These are phyloP conservation scores for Colletotrichum sp. DNA, from an alignment of 2,329 filamentous ascomycete species.

Conservation along the genomic window DNA sequence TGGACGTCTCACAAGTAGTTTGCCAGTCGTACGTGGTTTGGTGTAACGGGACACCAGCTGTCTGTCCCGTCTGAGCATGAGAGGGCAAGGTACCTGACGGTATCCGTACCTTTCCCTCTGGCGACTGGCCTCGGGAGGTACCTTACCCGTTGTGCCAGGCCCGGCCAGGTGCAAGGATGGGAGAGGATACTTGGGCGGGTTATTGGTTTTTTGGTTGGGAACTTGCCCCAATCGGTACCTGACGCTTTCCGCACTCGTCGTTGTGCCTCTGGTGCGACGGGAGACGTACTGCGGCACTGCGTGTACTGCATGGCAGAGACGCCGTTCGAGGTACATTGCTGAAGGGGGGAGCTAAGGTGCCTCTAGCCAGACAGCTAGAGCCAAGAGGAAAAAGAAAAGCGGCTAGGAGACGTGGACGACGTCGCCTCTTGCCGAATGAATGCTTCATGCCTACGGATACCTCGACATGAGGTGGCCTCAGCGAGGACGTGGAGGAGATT, in stretches of 20 bases:
- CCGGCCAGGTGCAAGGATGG: neutral
- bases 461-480: neutral
- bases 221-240: neutral
- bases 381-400: neutral
- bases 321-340: neutral
- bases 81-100: neutral
- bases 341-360: neutral
- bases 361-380: neutral
- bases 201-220: neutral
- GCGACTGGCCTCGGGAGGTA: neutral
- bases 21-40: neutral
- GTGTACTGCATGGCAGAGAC: neutral
- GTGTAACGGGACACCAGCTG: slow-evolving; percentile 7
- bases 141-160: neutral
- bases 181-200: neutral
- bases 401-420: neutral
- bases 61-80: neutral
- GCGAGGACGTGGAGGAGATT: neutral
- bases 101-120: neutral
- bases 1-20: slow-evolving; percentile 7
- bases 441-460: neutral
- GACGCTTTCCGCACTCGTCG: neutral
- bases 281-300: neutral
- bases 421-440: neutral
- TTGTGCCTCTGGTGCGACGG: neutral